phyloP scores from a whole-genome alignment of 495 filamentous ascomycete species.

The Xanthoparmelia taractica region DNA sequence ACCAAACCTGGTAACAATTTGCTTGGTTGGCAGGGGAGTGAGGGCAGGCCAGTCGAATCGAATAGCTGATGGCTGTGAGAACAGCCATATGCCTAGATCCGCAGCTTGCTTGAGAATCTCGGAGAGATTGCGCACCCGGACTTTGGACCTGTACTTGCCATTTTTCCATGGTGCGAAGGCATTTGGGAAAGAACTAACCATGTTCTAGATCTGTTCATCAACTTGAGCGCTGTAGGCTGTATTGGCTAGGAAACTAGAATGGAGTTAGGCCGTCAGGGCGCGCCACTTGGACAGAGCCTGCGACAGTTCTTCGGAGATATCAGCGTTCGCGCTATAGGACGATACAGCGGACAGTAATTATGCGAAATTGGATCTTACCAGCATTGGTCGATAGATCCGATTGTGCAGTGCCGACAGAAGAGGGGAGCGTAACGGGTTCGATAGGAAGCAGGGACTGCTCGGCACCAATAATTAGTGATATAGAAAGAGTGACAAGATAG shows the following conservation, averaged over 20 bases:
- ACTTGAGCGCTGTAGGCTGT: constrained; percentile 18
- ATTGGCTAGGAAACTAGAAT: constrained; percentile 2
- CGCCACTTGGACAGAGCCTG: constrained; percentile 23
- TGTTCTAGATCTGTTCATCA: constrained; percentile 13
- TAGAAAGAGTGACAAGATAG: constrained; percentile 1
- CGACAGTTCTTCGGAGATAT: constrained; percentile 3
- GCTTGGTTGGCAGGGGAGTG: too few species aligned
- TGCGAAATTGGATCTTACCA: too few species aligned
- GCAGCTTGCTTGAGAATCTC: constrained; percentile 21
- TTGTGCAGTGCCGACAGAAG: not conserved
- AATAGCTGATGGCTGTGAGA: constrained; percentile 20
- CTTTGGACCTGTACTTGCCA: constrained; percentile 13
- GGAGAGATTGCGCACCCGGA: constrained; percentile 14
- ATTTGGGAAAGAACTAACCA: not conserved
- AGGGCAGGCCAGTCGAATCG: constrained; percentile 23
- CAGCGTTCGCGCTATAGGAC: too few species aligned
- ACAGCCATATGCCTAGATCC: constrained; percentile 19
- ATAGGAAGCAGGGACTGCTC: constrained; percentile 18
- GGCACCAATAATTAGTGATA: constrained; percentile 8
- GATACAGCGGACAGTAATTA: too few species aligned
- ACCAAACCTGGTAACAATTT: too few species aligned
- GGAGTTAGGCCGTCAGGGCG: constrained; percentile 22
- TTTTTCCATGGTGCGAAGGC: constrained; percentile 24
- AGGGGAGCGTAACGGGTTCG: constrained; percentile 16
- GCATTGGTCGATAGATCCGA: constrained; percentile 3